Evolutionary conservation across 179 eudicot species (phyloP), one percentile per base, ranked within the genome.

Genomic region (Silene vulgaris): DNA sequence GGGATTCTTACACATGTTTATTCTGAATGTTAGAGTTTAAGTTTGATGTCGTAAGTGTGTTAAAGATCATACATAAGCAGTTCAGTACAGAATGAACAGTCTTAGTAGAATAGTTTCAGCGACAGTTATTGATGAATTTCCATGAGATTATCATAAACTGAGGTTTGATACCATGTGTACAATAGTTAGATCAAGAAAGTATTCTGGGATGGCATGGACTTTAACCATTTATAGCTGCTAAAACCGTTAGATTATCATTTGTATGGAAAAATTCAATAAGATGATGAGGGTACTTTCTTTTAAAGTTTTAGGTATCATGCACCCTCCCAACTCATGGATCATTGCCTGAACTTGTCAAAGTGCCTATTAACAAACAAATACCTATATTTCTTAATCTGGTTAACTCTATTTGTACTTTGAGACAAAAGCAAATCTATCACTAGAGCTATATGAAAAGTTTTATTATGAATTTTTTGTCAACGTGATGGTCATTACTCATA

Each of bases 381-480:
- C 64, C 7, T 73, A n/a, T 28, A 35, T 74, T 56, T 56, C 60
- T 45, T 45, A 9, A 11, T 9, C 20, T 56, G 60, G 60, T 56
- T 14, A 56, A 45, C 52, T 45, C 52, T 45, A 45, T 45, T 45
- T 45, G 11, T 45, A 45, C 52, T 45, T 45, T 11, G 52, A 11
- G 52, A 45, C 52, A 9, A 45, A 45, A 11, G 52, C 13, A 45
- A 45, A 45, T 45, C 14, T 60, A 7, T 21, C 30, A 74, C 40
- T 14, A 2, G 28, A 74, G 70, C 60, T 45, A 13, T 40, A 14
- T 43, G 62, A 29, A 40, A 5, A 32, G 1, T 40, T 40, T 32
- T 61, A n/a, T 50, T 45, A 72, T 72, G 28, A 56, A 16, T 72
- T 17, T 56, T 20, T 48, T 72, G 65, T 72, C 40, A 30, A 29